Base-by-base conservation (phyloP, 2,329 filamentous ascomycete genomes). In the Clonostachys chloroleuca region DNA sequence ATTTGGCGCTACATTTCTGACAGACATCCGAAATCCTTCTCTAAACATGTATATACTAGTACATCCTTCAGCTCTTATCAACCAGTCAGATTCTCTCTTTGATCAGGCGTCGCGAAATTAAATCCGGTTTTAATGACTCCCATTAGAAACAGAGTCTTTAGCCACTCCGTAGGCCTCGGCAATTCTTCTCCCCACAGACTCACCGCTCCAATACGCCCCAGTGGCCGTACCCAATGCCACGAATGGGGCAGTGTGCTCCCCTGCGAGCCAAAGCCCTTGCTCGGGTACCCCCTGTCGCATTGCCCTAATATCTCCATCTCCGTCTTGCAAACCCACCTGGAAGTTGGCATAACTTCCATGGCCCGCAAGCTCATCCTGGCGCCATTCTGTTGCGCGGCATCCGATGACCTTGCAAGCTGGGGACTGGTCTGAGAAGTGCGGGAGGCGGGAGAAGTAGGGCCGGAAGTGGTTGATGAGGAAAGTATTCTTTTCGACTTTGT, bases 131-230 rank as follows among this genome's bases (percentile, higher is more conserved):
- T 30, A 30, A 30, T 30, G 24, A 10, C 24, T 30, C 9, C 24
- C 24, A 30, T 30, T 30, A 5, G 40, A 5, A 12, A 24, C 16
- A 14, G 17, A 20, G 5, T 12, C 43, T 17, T 14, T 45, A 12
- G 14, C 34, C 18, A 40, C n/a, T 34, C 69, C 75, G 60, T 84
- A 85, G 8, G 66, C 72, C 57, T 76, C 72, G 1, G 72, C 69
- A 49, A 91, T 80, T 59, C 83, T 79, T 62, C 73, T 77, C 2
- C 78, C 91, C 34, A 91, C 87, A 17, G 77, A 79, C 69, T 95
- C 89, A 2, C 92, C 92, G 62, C 87, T 90, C 89, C 89, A 95
- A 64, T 90, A 96, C 12, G 92, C 92, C 1, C 92, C 92, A 1
- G 90, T 95, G 12, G 86, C 87, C 5, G 92, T 96, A 0, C 92